Conservation (phyloP, 2,329 filamentous ascomycete genomes). For the Aspergillus sp. region DNA sequence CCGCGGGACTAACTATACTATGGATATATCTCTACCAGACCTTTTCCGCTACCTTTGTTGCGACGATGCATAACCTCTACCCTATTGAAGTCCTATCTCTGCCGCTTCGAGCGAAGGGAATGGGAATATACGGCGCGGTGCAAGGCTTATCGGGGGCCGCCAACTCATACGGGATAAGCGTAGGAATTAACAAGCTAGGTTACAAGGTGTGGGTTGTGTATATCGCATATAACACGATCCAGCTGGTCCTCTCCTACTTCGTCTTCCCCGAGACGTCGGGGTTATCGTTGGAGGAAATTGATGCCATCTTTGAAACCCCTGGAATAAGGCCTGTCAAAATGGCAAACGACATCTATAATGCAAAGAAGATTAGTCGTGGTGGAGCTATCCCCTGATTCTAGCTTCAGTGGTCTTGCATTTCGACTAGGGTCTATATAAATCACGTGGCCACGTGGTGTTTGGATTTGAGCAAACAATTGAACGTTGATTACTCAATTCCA, state of each 20-base stretch:
- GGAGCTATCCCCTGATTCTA: too few relatives aligned
- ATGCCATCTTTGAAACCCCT: constrained; percentile 56
- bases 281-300: constrained; percentile 56
- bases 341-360: constrained; percentile 42
- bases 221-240: constrained; percentile 50
- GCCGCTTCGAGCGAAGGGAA: constrained; percentile 46
- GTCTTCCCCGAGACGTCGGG: constrained; percentile 55
- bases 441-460: too few relatives aligned
- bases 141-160: constrained; percentile 46
- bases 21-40: constrained; percentile 53
- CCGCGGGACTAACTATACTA: constrained; percentile 45
- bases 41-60: constrained; percentile 47
- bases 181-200: constrained; percentile 48
- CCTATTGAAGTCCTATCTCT: constrained; percentile 47
- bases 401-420: too few relatives aligned
- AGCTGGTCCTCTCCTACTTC: constrained; percentile 50
- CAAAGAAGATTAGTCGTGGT: constrained; percentile 22
- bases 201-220: constrained; percentile 56
- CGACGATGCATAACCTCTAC: constrained; percentile 52
- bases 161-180: constrained; percentile 49
- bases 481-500: too few relatives aligned
- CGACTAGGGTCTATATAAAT: too few relatives aligned
- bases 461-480: too few relatives aligned
- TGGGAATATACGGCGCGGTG: constrained; percentile 48
- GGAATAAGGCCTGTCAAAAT: constrained; percentile 47